Evolutionary conservation across 805 yeast species (phyloP).

Genomic region (Cyberlindnera suaveolens): DNA sequence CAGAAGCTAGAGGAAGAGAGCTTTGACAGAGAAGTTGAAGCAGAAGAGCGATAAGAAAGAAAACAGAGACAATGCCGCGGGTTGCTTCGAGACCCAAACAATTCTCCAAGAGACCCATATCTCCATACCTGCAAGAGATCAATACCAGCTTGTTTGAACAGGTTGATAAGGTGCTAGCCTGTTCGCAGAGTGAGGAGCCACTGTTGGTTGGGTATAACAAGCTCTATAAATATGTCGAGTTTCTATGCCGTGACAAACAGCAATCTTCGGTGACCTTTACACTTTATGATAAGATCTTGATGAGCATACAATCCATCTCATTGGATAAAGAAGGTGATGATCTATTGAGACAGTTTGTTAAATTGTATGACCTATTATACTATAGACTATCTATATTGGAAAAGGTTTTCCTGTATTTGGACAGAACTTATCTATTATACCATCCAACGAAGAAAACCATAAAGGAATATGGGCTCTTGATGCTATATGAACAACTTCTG

Average conservation of each 20-base stretch:
- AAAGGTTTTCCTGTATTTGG: conserved; percentile 16
- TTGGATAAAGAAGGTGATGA: neutral
- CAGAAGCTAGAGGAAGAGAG: too few species aligned
- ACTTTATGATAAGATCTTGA: conserved; percentile 7
- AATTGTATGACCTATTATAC: conserved; percentile 4
- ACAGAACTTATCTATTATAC: conserved; percentile 20
- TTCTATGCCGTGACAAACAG: conserved; percentile 18
- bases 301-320: neutral
- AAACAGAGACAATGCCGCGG: too few species aligned
- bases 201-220: conserved; percentile 5
- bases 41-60: too few species aligned
- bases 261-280: conserved; percentile 14
- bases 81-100: too few species aligned
- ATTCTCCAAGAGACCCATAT: conserved; percentile 1
- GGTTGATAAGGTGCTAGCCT: conserved; percentile 2
- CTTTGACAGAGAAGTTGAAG: too few species aligned
- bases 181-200: neutral
- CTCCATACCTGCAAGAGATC: conserved; percentile 4
- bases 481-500: conserved; percentile 6
- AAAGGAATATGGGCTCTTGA: conserved; percentile 6
- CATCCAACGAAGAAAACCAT: conserved; percentile 21
- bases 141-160: conserved; percentile 2
- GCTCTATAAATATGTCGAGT: conserved; percentile 22
- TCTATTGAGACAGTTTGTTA: conserved; percentile 4
- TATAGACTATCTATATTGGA: conserved; percentile 7